Percentiles rank a stretch among this genome's conserved stretches.
phyloP scores from a whole-genome alignment of 1,284 basidiomycete species.

The Sporisorium reilianum region DNA sequence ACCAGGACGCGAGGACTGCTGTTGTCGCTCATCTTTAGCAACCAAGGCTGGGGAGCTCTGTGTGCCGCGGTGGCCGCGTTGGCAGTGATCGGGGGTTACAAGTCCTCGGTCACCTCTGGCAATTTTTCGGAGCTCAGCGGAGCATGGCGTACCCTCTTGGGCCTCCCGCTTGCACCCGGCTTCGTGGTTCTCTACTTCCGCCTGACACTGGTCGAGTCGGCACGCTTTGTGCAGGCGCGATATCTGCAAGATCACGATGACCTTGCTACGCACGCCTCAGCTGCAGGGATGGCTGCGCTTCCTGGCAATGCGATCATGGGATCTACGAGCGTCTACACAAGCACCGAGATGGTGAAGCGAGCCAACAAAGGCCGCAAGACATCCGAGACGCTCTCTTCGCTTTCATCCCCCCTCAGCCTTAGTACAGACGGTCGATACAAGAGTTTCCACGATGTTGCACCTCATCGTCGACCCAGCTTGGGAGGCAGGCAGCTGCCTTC shows the following conservation, averaged over 20 bases:
- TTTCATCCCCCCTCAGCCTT: slow-evolving; percentile 18
- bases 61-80: slow-evolving; percentile 76
- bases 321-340: slow-evolving; percentile 65
- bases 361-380: slow-evolving; percentile 65
- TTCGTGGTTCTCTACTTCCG: slow-evolving; percentile 72
- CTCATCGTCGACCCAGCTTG: slow-evolving; percentile 9
- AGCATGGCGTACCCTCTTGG: slow-evolving; percentile 62
- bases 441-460: slow-evolving; percentile 2
- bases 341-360: slow-evolving; percentile 71
- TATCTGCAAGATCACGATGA: slow-evolving; percentile 81
- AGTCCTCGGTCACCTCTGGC: slow-evolving; percentile 66
- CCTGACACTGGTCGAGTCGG: slow-evolving; percentile 70
- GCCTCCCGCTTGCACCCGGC: slow-evolving; percentile 51
- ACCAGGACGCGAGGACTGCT: slow-evolving; percentile 43
- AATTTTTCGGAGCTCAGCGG: slow-evolving; percentile 43
- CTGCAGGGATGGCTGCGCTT: slow-evolving; percentile 72
- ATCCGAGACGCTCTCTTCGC: slow-evolving; percentile 18
- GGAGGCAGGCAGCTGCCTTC: slow-evolving; percentile 24
- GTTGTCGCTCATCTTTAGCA: slow-evolving; percentile 70
- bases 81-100: slow-evolving; percentile 78
- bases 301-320: slow-evolving; percentile 1
- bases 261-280: slow-evolving; percentile 73
- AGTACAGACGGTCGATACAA: slow-evolving; percentile 28
- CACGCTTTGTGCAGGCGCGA: slow-evolving; percentile 85
- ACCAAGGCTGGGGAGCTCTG: slow-evolving; percentile 54